Conservation (phyloP, 2,329 filamentous ascomycete species). For the Coniosporium tulheliwenetii region DNA sequence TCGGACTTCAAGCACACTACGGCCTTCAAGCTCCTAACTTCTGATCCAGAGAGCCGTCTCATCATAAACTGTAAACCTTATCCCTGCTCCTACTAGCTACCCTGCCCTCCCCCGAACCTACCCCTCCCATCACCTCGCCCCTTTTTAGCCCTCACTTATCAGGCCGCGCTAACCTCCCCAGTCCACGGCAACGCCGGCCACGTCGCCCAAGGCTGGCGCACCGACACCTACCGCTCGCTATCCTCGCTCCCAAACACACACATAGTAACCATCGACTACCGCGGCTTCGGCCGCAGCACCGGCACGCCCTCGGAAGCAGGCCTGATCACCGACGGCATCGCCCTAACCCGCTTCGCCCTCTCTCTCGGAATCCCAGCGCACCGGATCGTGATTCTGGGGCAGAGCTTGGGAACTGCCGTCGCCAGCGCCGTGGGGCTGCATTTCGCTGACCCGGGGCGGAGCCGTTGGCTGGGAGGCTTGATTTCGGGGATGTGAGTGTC, state of each 20-base stretch:
- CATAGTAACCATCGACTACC: constrained; percentile 79
- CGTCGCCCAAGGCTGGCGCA: constrained; percentile 61
- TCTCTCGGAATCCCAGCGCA: constrained; percentile 48
- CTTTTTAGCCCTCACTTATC: constrained; percentile 1
- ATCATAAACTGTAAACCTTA: constrained; percentile 35
- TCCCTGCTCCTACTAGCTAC: background rate
- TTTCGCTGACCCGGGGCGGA: constrained; percentile 29
- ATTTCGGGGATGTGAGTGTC: background rate
- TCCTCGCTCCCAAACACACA: constrained; percentile 56
- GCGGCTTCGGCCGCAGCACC: constrained; percentile 69
- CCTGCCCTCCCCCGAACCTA: constrained; percentile 5
- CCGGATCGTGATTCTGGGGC: constrained; percentile 68
- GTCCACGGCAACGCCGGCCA: constrained; percentile 57
- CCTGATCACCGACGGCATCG: constrained; percentile 61
- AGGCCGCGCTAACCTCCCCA: constrained; percentile 8
- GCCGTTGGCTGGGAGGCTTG: background rate
- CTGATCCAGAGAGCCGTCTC: constrained; percentile 33
- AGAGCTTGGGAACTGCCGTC: constrained; percentile 80
- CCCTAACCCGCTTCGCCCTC: constrained; percentile 59
- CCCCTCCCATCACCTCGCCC: constrained; percentile 1
- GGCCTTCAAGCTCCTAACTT: constrained; percentile 33
- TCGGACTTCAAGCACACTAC: constrained; percentile 31
- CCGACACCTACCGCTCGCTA: constrained; percentile 62
- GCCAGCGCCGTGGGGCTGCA: constrained; percentile 58
- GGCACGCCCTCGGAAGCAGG: constrained; percentile 70